Evolutionary conservation across 106 monocot species (phyloP), one percentile per base, ranked within the genome.

Genomic region (Dioscorea alata): DNA sequence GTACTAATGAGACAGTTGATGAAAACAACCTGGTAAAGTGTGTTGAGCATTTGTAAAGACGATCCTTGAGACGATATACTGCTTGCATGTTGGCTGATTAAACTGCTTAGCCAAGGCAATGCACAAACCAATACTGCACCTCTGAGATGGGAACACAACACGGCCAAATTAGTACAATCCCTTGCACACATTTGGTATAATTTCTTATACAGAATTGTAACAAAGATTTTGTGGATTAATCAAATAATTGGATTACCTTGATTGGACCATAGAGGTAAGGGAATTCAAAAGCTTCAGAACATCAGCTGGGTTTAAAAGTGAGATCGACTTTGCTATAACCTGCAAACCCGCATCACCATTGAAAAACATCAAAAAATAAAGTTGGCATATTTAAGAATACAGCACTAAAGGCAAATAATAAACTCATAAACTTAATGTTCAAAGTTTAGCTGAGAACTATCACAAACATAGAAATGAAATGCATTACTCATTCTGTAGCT

Each of bases 251-350:
- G 42, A 31, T 69, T 73, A 99, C 97, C 97, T 92, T 74, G 78
- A 82, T 66, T 92, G 87, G 15, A 72, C 72, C 83, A 92, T 76
- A 31, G 82, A 83, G 42, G 83, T 48, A 64, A 97, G 82, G 22
- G 82, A 87, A 57, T 90, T 85, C 61, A 93, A 74, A n/a, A 99
- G 83, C 76, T 87, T 92, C 50, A 92, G 72, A 61, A 78, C 85
- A 73, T 87, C 89, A n/a, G 89, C 80, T 59, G 97, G 90, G 73
- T 77, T 99, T 51, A 99, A 69, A 62, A 83, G 77, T 57, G 85
- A 78, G 33, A 78, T 74, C 73, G 97, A 92, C 31, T 99, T 92
- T 48, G 70, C 19, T 59, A 99, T 92, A 64, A 99, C 92, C 97
- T 99, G 83, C 64, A 68, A 72, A 51, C 28, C 57, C 49, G 18